Percentiles rank a stretch among this genome's conserved stretches.
Evolutionary conservation across 495 filamentous ascomycete species (phyloP).

Genomic region (Aspergillus kassunensis): DNA sequence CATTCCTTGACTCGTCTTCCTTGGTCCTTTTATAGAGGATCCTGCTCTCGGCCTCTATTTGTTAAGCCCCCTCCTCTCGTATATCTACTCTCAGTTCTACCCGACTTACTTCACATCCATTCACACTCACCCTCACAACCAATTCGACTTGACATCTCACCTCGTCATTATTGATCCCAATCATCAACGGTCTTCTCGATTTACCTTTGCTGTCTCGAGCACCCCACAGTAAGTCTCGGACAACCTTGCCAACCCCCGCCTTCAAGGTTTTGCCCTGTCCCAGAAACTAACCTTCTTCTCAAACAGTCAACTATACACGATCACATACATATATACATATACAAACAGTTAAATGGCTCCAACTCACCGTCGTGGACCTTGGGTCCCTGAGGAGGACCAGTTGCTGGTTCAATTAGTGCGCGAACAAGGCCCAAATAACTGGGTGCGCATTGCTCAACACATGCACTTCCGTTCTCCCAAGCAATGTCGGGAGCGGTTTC

Average conservation of each 20-base stretch:
- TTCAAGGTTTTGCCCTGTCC: background rate
- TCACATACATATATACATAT: background rate
- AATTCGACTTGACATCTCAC: no score
- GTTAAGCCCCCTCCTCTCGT: conserved; percentile 12
- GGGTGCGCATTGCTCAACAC: conserved; percentile 80
- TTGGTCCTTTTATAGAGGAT: conserved; percentile 21
- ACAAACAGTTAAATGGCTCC: conserved; percentile 40
- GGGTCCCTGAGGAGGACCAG: conserved; percentile 78
- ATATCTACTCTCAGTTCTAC: conserved; percentile 24
- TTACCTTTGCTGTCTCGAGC: background rate
- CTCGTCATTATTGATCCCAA: no score
- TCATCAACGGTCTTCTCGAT: background rate
- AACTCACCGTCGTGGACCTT: conserved; percentile 76
- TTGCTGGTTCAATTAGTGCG: conserved; percentile 69
- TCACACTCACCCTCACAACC: no score
- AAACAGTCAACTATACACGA: conserved; percentile 4
- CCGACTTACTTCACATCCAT: no score
- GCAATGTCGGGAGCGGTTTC: conserved; percentile 93
- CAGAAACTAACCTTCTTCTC: background rate
- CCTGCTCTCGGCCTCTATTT: background rate
- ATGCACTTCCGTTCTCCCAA: conserved; percentile 82
- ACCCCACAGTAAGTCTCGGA: background rate
- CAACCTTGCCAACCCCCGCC: background rate
- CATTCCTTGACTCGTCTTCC: conserved; percentile 41
- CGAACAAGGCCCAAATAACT: conserved; percentile 78